Evolutionary conservation across 257 asterid species (phyloP).

Genomic region (Ophiorrhiza pumila): DNA sequence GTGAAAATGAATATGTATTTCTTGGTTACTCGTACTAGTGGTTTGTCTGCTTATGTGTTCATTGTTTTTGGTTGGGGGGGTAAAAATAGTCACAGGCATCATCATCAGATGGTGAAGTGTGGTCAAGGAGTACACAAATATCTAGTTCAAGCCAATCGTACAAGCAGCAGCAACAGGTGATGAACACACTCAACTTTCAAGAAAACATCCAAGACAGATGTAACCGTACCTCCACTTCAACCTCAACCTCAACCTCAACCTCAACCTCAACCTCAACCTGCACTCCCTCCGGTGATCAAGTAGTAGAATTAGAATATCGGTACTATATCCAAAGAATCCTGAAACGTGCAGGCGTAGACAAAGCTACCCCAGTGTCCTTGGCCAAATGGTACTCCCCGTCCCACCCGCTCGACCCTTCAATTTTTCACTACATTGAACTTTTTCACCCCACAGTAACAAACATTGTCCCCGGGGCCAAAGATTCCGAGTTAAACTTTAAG

Average conservation of each 20-base stretch:
- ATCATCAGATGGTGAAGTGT: constrained; percentile 48
- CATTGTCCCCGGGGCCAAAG: constrained; percentile 1
- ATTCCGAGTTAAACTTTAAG: constrained; percentile 29
- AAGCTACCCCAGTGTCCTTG: constrained; percentile 33
- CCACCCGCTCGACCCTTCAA: constrained; percentile 77
- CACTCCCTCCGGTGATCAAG: constrained; percentile 26
- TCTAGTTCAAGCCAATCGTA: constrained; percentile 63
- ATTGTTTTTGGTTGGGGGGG: too few relatives aligned
- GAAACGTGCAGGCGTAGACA: constrained; percentile 52
- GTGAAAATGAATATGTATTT: too few relatives aligned
- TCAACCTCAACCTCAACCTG: constrained; percentile 23
- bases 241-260: constrained; percentile 21
- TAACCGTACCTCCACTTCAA: constrained; percentile 33
- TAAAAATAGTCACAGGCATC: constrained; percentile 43
- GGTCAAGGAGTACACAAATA: constrained; percentile 66
- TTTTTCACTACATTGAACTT: constrained; percentile 74
- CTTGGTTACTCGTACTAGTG: not conserved
- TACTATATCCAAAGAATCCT: constrained; percentile 57
- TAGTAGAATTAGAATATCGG: constrained; percentile 25
- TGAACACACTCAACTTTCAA: constrained; percentile 27
- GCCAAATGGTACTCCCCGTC: constrained; percentile 54
- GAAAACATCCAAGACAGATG: constrained; percentile 31
- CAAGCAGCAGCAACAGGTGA: constrained; percentile 15
- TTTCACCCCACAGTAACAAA: constrained; percentile 33
- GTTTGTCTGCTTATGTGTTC: constrained; percentile 21